Conservation (phyloP, 2,329 filamentous ascomycete genomes). For the Fusarium pseudograminearum region DNA sequence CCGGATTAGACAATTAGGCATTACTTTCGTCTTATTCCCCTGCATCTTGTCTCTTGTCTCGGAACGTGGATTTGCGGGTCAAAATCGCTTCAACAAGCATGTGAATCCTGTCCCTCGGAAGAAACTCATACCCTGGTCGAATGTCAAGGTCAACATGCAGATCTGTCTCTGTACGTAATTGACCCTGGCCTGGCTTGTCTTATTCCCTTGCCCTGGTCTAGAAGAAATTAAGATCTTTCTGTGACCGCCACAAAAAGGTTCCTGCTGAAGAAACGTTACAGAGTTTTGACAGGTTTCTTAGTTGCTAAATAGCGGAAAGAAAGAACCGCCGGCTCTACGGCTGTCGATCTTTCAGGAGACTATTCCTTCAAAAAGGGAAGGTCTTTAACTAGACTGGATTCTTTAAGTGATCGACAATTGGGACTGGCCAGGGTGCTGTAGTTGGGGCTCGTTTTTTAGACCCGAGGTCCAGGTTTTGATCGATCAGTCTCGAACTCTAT, state of each 20-base stretch:
- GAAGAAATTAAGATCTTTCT: neutral
- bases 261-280: neutral
- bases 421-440: neutral
- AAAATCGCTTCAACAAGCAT: neutral
- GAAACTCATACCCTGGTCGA: neutral
- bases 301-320: neutral
- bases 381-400: neutral
- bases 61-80: neutral
- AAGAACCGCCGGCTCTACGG: neutral
- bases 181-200: neutral
- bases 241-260: neutral
- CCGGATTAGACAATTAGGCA: neutral
- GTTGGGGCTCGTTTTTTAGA: neutral
- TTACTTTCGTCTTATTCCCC: neutral
- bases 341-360: constrained; percentile 1
- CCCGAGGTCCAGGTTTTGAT: constrained; percentile 3
- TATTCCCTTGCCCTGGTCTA: neutral
- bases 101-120: neutral
- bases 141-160: constrained; percentile 20
- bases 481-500: neutral
- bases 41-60: neutral
- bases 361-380: neutral
- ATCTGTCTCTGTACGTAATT: constrained; percentile 13
- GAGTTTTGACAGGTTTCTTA: neutral
- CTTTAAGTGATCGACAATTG: neutral